Conservation (phyloP, 192 early-diverging fungal genomes). For the Coemansia sp. region DNA sequence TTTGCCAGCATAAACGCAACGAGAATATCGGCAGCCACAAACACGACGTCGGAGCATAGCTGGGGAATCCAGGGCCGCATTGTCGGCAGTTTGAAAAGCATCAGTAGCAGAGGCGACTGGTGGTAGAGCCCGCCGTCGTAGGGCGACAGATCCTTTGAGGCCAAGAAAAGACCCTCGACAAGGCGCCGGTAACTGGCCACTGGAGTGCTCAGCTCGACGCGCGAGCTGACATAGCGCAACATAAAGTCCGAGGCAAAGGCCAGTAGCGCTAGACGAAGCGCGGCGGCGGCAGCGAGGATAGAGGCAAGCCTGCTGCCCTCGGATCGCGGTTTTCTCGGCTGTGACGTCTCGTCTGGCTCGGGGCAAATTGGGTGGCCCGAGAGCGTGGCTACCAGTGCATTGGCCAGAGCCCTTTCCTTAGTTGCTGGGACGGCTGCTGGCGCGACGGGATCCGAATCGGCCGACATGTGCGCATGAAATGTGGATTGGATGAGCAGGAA, state of each 20-base stretch:
- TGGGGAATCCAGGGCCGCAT: slow-evolving; percentile 50
- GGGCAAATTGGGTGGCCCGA: background rate
- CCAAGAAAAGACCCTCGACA: slow-evolving; percentile 81
- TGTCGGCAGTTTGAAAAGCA: slow-evolving; percentile 66
- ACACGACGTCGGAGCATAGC: slow-evolving; percentile 53
- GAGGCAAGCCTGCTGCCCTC: slow-evolving; percentile 17
- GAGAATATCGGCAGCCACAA: slow-evolving; percentile 60
- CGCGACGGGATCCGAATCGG: background rate
- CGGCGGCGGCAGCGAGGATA: slow-evolving; percentile 12
- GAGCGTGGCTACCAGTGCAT: slow-evolving; percentile 1
- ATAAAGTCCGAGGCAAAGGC: slow-evolving; percentile 38
- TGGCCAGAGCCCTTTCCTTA: background rate
- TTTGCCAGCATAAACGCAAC: slow-evolving; percentile 58
- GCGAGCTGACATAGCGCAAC: slow-evolving; percentile 43
- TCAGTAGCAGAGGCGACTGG: slow-evolving; percentile 81
- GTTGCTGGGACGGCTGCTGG: background rate
- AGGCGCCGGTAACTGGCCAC: slow-evolving; percentile 84
- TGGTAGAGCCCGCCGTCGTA: slow-evolving; percentile 89
- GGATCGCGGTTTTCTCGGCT: background rate
- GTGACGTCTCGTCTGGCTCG: background rate
- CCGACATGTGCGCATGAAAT: too few species aligned
- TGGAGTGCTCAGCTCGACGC: slow-evolving; percentile 82
- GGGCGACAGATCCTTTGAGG: slow-evolving; percentile 66
- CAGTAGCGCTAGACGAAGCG: slow-evolving; percentile 46
- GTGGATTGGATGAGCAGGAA: too few species aligned